Percentiles rank a stretch among this genome's conserved stretches.
These are phyloP conservation scores for Nymphaea colorata DNA, from an alignment of 164 flowering plant genomes.

Conservation along the genomic window DNA sequence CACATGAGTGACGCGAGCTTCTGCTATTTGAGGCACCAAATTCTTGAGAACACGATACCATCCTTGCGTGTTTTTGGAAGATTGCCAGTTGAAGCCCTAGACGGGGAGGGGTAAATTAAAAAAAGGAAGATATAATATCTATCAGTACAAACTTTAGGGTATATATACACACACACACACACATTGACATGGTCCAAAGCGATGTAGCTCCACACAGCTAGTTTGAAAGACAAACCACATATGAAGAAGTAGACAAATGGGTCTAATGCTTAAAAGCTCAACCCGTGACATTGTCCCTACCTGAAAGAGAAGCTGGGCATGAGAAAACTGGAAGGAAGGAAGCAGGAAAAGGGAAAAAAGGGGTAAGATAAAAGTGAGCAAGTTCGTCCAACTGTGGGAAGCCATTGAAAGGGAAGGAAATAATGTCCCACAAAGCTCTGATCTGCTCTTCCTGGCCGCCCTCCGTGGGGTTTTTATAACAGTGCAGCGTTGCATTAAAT, in stretches of 20 bases:
- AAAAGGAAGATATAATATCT: too few species aligned
- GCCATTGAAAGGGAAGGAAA: neutral
- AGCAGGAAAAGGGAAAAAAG: neutral
- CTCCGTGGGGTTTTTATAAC: neutral
- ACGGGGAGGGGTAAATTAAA: neutral
- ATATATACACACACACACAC: too few species aligned
- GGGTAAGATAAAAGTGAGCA: neutral
- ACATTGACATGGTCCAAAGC: too few species aligned
- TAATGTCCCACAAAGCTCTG: neutral
- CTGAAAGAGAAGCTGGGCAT: neutral
- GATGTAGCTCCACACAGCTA: too few species aligned
- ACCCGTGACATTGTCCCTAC: neutral
- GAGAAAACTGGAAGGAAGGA: neutral
- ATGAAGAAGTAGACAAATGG: neutral
- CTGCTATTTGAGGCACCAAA: neutral
- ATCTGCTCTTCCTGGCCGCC: neutral
- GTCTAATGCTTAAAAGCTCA: neutral
- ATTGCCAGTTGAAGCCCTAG: slow-evolving; percentile 4
- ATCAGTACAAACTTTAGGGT: too few species aligned
- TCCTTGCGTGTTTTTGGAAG: slow-evolving; percentile 1
- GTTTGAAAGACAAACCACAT: neutral
- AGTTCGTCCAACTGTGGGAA: neutral
- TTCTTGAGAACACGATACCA: neutral
- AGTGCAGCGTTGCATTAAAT: neutral
- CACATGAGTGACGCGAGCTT: slow-evolving; percentile 1